Evolutionary conservation across 1,139 yeast species (phyloP).

Genomic region (Taiozyma sp.): DNA sequence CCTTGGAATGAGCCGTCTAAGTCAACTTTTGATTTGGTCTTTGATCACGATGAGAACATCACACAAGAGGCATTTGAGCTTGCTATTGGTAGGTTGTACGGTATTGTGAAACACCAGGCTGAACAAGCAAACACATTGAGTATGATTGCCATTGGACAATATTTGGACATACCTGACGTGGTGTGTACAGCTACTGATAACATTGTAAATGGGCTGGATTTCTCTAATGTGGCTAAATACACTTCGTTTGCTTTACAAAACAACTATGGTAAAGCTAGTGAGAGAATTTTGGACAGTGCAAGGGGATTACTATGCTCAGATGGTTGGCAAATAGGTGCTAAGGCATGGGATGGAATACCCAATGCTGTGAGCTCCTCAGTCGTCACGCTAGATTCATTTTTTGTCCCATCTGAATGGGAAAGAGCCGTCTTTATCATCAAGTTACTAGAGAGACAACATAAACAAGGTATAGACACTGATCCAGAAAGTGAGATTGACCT

Average conservation of each 20-base stretch:
- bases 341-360: constrained; percentile 43
- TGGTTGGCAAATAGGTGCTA: constrained; percentile 40
- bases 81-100: constrained; percentile 39
- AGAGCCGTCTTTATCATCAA: constrained; percentile 40
- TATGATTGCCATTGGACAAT: constrained; percentile 44
- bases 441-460: constrained; percentile 30
- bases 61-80: constrained; percentile 40
- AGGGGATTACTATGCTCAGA: constrained; percentile 40
- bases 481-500: constrained; percentile 5
- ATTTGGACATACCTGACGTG: constrained; percentile 38
- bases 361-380: constrained; percentile 35
- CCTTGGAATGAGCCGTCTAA: constrained; percentile 33
- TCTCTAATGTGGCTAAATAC: constrained; percentile 31
- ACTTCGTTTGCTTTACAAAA: constrained; percentile 36
- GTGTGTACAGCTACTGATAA: constrained; percentile 38
- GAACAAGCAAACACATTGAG: constrained; percentile 31
- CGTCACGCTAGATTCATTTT: constrained; percentile 42
- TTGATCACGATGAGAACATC: constrained; percentile 36
- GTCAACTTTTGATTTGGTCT: constrained; percentile 26
- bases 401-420: constrained; percentile 48
- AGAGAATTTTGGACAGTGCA: constrained; percentile 37
- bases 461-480: neutral
- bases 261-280: constrained; percentile 41
- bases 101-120: constrained; percentile 30
- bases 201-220: constrained; percentile 29